Base-by-base conservation (phyloP, 768 basidiomycete genomes). In the Russula sp. region DNA sequence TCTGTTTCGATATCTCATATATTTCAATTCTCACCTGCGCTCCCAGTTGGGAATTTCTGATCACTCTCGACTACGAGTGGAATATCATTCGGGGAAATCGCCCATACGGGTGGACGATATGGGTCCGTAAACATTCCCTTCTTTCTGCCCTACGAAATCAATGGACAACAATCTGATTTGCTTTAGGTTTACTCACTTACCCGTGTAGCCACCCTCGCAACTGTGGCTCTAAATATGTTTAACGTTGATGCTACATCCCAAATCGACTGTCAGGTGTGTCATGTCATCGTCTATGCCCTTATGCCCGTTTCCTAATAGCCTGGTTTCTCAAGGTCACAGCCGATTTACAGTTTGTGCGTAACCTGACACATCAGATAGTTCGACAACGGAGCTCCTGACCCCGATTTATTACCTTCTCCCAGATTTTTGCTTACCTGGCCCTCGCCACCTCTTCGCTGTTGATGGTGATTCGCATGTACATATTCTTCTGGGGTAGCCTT, bases 181-280 rank as follows among this genome's bases (percentile, higher is more conserved):
- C 24, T n/a, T 16, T 18, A 66, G 65, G 24, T 66, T 34, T 66
- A 66, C 26, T 66, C 51, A 20, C 32, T 66, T 3, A 42, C 50
- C 2, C 62, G 65, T 16, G 5, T 42, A 5, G 2, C 24, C 32
- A 36, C 65, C 32, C 62, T 66, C 22, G 10, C 46, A 14, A 2
- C 40, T 22, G 62, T 54, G 9, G 24, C n/a, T 3, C 38, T 63
- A 3, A 50, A 63, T 5, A 7, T 66, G 3, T 9, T 42, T 18
- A 22, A 16, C 0, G 1, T 66, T 5, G 18, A 63, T 8, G 2
- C 18, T n/a, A 9, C 32, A 5, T 22, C 7, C 10, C 18, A 16
- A 22, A 46, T 64, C 40, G 46, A 60, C 6, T 67, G 66, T 59
- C 44, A 67, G 22, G 66, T 60, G 57, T 40, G 2, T 11, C 6